phyloP scores from a whole-genome alignment of 2,329 filamentous ascomycete genomes.

The Pseudogymnoascus sp. region DNA sequence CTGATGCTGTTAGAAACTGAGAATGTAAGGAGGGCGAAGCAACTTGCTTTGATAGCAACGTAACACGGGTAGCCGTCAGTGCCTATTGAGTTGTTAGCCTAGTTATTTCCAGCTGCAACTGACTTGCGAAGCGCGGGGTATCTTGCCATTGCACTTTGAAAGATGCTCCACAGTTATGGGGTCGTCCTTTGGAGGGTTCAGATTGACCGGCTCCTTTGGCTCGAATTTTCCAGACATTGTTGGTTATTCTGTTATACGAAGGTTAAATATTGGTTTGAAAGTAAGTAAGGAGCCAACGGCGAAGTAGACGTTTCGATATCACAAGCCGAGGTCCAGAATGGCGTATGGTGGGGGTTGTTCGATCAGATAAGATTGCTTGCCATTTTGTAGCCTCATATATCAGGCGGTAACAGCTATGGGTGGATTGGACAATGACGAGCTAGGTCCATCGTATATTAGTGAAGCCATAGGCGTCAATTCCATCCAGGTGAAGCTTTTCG shows the following conservation, averaged over 20 bases:
- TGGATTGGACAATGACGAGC: neutral
- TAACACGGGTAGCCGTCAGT: slow-evolving; percentile 58
- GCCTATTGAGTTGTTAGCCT: slow-evolving; percentile 38
- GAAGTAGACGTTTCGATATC: neutral
- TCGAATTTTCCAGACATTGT: slow-evolving; percentile 62
- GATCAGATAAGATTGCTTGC: neutral
- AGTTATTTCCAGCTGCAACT: neutral
- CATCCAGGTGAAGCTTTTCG: slow-evolving; percentile 1
- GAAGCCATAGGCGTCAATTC: neutral
- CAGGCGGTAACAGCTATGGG: neutral
- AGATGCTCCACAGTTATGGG: slow-evolving; percentile 75
- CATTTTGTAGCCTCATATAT: neutral
- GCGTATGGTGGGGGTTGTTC: neutral
- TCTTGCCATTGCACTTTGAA: slow-evolving; percentile 72
- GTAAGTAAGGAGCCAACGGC: neutral
- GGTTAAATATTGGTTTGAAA: neutral
- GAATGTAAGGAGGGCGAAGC: neutral
- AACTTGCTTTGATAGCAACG: slow-evolving; percentile 59
- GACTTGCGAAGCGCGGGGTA: slow-evolving; percentile 1
- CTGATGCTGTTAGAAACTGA: slow-evolving; percentile 36
- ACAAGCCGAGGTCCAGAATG: slow-evolving; percentile 4
- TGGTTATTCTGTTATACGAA: neutral
- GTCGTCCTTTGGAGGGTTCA: slow-evolving; percentile 82
- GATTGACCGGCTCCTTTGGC: slow-evolving; percentile 66
- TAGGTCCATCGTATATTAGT: neutral